Evolutionary conservation across 352 stramenopile species (phyloP).

Genomic region (Globisporangium nunn): DNA sequence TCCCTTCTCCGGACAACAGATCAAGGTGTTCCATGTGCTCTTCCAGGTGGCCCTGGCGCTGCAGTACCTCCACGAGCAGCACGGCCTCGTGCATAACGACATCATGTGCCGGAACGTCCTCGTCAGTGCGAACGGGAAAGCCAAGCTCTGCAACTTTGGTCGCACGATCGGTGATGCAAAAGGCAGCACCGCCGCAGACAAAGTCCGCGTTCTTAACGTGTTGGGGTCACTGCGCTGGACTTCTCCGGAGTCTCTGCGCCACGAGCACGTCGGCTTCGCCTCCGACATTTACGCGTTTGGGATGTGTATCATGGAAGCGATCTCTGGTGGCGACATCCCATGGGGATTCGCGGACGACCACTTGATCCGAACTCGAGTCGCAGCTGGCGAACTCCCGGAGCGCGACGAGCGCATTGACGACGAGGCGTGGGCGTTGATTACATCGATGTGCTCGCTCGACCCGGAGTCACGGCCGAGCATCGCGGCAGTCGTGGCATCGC

Average conservation of each 20-base stretch:
- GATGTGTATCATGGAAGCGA: constrained; percentile 56
- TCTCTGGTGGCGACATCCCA: constrained; percentile 42
- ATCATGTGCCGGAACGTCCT: constrained; percentile 51
- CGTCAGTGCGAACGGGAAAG: constrained; percentile 48
- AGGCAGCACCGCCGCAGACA: not conserved
- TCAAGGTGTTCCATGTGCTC: constrained; percentile 27
- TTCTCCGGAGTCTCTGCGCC: constrained; percentile 34
- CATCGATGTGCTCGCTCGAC: constrained; percentile 47
- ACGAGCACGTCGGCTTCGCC: constrained; percentile 3
- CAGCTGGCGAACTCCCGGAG: constrained; percentile 31
- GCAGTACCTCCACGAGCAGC: constrained; percentile 43
- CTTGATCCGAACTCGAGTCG: constrained; percentile 30
- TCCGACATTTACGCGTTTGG: constrained; percentile 60
- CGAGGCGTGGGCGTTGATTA: constrained; percentile 34
- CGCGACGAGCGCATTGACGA: constrained; percentile 31
- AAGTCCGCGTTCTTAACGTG: not conserved
- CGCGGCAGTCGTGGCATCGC: not conserved
- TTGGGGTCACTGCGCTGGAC: constrained; percentile 38
- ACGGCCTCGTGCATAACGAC: constrained; percentile 36
- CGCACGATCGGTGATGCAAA: not conserved
- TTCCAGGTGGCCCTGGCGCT: constrained; percentile 40
- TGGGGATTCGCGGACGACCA: constrained; percentile 48
- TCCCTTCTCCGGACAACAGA: not conserved
- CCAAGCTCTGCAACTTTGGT: constrained; percentile 35
- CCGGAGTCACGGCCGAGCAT: constrained; percentile 9